Percentiles rank a stretch among this genome's conserved stretches.
Conservation (phyloP, 108 stramenopile genomes). For the Pseudonitzschia delicatissima region DNA sequence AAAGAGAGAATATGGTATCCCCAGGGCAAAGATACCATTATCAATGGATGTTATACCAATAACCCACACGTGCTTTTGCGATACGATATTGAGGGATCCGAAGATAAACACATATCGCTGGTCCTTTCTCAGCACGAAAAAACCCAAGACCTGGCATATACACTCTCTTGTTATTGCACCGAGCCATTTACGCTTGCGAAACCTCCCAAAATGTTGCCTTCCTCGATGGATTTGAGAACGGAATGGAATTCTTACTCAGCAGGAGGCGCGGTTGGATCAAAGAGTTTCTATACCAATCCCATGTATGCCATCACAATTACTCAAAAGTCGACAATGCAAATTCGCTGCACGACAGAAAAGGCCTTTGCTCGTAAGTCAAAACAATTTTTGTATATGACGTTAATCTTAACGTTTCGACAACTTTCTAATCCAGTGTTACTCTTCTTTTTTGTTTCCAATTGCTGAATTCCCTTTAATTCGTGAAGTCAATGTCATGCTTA, state of each 20-base stretch:
- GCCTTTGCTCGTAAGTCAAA: constrained; percentile 35
- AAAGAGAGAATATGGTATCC: constrained; percentile 65
- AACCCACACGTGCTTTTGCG: constrained; percentile 75
- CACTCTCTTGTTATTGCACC: constrained; percentile 70
- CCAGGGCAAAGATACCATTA: constrained; percentile 37
- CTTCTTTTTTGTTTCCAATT: neutral
- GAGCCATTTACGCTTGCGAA: constrained; percentile 49
- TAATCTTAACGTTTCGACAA: neutral
- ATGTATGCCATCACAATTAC: constrained; percentile 43
- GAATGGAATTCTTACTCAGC: constrained; percentile 39
- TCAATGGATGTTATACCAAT: constrained; percentile 70
- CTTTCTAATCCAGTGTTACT: neutral
- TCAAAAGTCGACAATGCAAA: constrained; percentile 37
- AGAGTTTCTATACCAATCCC: constrained; percentile 52
- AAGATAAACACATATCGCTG: constrained; percentile 60
- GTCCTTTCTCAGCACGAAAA: constrained; percentile 76
- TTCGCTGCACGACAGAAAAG: constrained; percentile 48
- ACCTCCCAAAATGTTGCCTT: constrained; percentile 40
- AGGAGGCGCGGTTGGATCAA: constrained; percentile 51
- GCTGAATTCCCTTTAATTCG: neutral
- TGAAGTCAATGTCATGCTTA: constrained; percentile 52
- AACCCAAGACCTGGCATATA: constrained; percentile 59
- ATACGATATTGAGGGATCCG: constrained; percentile 47
- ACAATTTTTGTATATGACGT: neutral
- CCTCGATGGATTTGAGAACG: constrained; percentile 9